Evolutionary conservation across 345 rosid species (phyloP).

Genomic region (Citrus australasica): DNA sequence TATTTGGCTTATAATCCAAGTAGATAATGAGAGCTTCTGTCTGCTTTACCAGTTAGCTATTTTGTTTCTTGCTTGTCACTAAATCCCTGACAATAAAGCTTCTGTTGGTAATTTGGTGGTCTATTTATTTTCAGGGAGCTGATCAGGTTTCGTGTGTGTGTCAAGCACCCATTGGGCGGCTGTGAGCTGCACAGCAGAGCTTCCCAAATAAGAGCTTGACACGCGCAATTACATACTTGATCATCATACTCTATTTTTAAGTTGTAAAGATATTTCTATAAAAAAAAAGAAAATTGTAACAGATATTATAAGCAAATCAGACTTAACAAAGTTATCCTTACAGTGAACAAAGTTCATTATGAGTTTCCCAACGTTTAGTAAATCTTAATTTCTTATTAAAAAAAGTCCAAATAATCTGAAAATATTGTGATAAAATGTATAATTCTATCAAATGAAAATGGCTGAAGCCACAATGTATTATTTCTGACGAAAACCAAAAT

Average conservation of each 20-base stretch:
- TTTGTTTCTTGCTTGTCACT: not conserved
- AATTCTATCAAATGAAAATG: not conserved
- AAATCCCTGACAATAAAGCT: not conserved
- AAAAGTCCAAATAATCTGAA: not conserved
- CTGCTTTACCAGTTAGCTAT: not conserved
- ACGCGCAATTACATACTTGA: no score
- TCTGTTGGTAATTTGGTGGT: not conserved
- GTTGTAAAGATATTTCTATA: no score
- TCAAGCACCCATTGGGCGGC: no score
- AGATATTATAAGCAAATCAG: not conserved
- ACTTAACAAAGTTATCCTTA: not conserved
- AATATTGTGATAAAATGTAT: not conserved
- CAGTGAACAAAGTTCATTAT: no score
- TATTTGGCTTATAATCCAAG: not conserved
- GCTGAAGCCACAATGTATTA: not conserved
- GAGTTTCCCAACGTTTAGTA: no score
- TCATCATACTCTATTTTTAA: no score
- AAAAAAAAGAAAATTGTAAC: no score
- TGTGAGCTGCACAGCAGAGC: no score
- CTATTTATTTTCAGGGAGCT: not conserved
- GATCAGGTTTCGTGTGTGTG: not conserved
- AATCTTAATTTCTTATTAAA: no score
- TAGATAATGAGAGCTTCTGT: not conserved
- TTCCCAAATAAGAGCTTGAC: no score
- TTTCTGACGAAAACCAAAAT: not conserved